Evolutionary conservation across 768 basidiomycete genomes (phyloP).

Genomic region (Suillus subluteus): DNA sequence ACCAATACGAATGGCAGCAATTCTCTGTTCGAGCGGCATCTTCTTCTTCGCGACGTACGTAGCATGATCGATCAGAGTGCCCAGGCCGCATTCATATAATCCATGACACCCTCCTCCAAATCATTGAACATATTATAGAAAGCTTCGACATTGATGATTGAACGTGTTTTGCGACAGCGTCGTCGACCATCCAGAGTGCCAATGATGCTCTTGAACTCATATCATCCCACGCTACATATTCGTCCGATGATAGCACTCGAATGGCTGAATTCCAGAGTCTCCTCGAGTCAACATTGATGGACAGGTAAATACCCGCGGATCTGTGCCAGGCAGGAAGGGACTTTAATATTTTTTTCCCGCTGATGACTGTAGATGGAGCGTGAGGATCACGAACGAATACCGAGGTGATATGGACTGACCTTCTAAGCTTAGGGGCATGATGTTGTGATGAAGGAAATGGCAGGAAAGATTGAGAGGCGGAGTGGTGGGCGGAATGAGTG

Average conservation of each 20-base stretch:
- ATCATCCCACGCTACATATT: not conserved
- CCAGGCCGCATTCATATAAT: no score
- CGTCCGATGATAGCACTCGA: not conserved
- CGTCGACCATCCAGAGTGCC: not conserved
- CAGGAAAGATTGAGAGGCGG: not conserved
- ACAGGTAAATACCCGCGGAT: not conserved
- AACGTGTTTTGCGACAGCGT: no score
- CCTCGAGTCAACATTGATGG: not conserved
- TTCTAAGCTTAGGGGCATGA: not conserved
- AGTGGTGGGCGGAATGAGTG: not conserved
- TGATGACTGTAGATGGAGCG: not conserved
- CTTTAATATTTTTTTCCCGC: not conserved
- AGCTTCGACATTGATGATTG: no score
- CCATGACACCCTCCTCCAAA: no score
- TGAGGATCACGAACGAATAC: not conserved
- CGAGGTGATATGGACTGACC: not conserved
- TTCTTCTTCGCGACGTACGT: no score
- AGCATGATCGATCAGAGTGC: no score
- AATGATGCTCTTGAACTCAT: not conserved
- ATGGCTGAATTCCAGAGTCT: not conserved
- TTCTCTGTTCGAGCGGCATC: no score
- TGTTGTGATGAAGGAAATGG: not conserved
- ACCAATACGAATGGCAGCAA: no score
- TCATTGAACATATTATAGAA: no score
- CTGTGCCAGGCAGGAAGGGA: not conserved